These are phyloP conservation scores for Helianthus tuberosus DNA, from an alignment of 129 eudicot genomes.

Conservation along the genomic window DNA sequence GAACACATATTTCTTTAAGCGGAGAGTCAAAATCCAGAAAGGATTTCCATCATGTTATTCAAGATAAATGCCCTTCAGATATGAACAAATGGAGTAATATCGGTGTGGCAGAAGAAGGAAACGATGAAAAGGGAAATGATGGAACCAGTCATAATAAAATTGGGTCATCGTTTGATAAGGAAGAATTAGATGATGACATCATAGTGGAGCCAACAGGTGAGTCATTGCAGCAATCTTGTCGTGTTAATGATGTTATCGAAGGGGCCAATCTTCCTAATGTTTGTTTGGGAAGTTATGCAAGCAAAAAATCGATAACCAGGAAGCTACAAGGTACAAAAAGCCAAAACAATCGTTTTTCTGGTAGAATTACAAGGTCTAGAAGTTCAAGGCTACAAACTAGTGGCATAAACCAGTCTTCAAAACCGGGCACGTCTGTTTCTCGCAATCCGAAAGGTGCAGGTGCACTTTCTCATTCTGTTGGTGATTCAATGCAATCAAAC, in stretches of 20 bases:
- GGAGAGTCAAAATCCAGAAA: conserved; percentile 33
- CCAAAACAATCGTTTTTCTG: conserved; percentile 16
- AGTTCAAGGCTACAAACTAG: conserved; percentile 32
- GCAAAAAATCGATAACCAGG: conserved; percentile 27
- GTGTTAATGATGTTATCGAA: conserved; percentile 26
- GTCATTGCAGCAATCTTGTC: conserved; percentile 24
- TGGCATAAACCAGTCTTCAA: conserved; percentile 26
- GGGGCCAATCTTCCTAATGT: conserved; percentile 19
- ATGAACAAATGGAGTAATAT: conserved; percentile 27
- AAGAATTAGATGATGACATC: conserved; percentile 20
- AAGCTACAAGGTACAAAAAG: conserved; percentile 32
- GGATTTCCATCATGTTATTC: conserved; percentile 31
- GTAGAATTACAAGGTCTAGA: conserved; percentile 43
- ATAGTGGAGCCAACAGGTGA: conserved; percentile 23
- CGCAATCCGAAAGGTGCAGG: conserved; percentile 32
- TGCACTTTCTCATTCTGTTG: conserved; percentile 26
- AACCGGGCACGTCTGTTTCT: conserved; percentile 29
- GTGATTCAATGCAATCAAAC: conserved; percentile 25
- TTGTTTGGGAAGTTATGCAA: conserved; percentile 32
- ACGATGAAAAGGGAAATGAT: conserved; percentile 24
- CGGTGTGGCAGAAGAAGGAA: conserved; percentile 29
- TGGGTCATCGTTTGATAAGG: conserved; percentile 22
- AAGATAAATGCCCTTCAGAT: conserved; percentile 30
- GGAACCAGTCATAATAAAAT: conserved; percentile 24
- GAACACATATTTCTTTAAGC: conserved; percentile 26